phyloP scores from a whole-genome alignment of 2,329 filamentous ascomycete genomes.

The Diaporthe aspalathi region DNA sequence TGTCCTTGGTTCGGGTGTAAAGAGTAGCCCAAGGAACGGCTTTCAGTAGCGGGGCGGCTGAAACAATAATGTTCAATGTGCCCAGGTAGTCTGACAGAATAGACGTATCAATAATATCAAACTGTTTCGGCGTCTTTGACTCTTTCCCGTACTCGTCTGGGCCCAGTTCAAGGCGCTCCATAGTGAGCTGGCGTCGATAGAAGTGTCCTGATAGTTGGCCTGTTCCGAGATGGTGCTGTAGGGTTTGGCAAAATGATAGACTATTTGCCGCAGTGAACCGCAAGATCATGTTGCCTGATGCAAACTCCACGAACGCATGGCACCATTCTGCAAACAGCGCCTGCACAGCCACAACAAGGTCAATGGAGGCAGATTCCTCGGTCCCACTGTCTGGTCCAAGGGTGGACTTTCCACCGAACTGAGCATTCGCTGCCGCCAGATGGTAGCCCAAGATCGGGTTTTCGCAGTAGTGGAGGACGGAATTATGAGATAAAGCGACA shows the following conservation, averaged over 20 bases:
- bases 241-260: slow-evolving; percentile 62
- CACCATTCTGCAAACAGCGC: slow-evolving; percentile 61
- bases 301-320: slow-evolving; percentile 51
- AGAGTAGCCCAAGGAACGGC: slow-evolving; percentile 57
- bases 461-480: slow-evolving; percentile 58
- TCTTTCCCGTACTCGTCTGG: slow-evolving; percentile 51
- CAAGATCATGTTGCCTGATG: slow-evolving; percentile 49
- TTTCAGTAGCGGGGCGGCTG: slow-evolving; percentile 60
- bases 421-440: slow-evolving; percentile 60
- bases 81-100: slow-evolving; percentile 59
- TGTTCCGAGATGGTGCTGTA: slow-evolving; percentile 55
- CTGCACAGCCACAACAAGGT: slow-evolving; percentile 50
- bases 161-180: slow-evolving; percentile 56
- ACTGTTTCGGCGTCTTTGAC: slow-evolving; percentile 53
- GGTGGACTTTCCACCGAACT: slow-evolving; percentile 53
- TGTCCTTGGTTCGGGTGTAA: slow-evolving; percentile 43
- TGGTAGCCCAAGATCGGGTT: slow-evolving; percentile 69
- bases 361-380: background rate
- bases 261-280: slow-evolving; percentile 62
- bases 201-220: slow-evolving; percentile 51
- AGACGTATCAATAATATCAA: slow-evolving; percentile 68
- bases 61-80: slow-evolving; percentile 57
- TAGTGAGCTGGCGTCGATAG: slow-evolving; percentile 56
- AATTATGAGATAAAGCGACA: slow-evolving; percentile 48
- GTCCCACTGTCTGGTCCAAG: slow-evolving; percentile 45